Evolutionary conservation across 148 eudicot species (phyloP).

Genomic region (Simmondsia chinensis): DNA sequence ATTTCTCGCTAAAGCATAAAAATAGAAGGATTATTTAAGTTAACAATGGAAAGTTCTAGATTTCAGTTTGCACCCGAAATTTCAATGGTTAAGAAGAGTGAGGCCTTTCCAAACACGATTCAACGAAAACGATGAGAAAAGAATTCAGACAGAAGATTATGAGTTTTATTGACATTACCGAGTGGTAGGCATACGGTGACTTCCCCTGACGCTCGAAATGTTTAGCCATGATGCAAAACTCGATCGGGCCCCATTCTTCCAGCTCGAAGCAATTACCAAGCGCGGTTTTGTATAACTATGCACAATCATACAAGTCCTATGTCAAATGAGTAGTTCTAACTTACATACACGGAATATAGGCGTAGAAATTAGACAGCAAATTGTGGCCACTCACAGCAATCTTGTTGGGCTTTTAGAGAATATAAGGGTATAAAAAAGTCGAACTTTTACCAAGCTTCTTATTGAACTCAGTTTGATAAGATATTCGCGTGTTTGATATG

Average conservation of each 20-base stretch:
- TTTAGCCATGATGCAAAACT: conserved; percentile 76
- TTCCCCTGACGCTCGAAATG: conserved; percentile 96
- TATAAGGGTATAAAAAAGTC: too few species aligned
- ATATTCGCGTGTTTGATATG: too few species aligned
- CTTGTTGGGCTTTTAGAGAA: too few species aligned
- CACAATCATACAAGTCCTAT: conserved; percentile 1
- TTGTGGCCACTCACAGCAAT: too few species aligned
- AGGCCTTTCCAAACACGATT: not conserved
- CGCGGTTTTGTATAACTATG: conserved; percentile 77
- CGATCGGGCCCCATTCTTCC: conserved; percentile 95
- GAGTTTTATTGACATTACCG: conserved; percentile 39
- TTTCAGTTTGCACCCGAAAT: too few species aligned
- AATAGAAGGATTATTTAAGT: too few species aligned
- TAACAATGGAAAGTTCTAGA: too few species aligned
- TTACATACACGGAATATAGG: not conserved
- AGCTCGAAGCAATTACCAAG: conserved; percentile 85
- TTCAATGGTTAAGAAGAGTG: too few species aligned
- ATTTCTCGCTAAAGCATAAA: too few species aligned
- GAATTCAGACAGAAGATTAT: not conserved
- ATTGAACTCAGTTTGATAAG: too few species aligned
- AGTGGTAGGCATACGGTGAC: conserved; percentile 91
- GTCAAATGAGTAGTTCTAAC: conserved; percentile 2
- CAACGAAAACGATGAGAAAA: not conserved
- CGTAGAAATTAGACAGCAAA: conserved; percentile 1
- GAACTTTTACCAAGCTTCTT: too few species aligned